Conservation (phyloP, 2,329 filamentous ascomycete species). For the Aspergillus vadensis region DNA sequence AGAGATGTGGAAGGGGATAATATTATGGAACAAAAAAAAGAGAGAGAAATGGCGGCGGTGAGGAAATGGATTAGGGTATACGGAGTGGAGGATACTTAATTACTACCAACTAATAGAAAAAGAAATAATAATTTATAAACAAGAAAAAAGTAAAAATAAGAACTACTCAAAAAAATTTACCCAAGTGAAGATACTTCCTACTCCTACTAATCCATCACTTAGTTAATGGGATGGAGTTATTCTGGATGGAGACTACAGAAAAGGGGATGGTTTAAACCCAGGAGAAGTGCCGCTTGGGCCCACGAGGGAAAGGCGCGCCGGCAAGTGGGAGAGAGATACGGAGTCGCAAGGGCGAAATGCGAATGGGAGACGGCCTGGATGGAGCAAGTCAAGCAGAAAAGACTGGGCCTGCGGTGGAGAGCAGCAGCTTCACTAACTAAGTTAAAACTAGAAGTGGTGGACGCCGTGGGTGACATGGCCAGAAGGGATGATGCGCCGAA, state of each 20-base stretch:
- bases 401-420: constrained; percentile 7
- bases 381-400: not conserved
- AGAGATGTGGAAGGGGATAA: too few relatives aligned
- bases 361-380: constrained; percentile 6
- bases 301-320: constrained; percentile 17
- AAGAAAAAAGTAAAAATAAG: too few relatives aligned
- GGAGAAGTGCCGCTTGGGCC: constrained; percentile 21
- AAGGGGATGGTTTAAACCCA: constrained; percentile 7
- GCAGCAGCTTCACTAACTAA: not conserved
- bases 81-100: too few relatives aligned
- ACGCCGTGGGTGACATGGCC: not conserved
- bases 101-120: too few relatives aligned
- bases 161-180: too few relatives aligned
- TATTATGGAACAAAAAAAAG: too few relatives aligned
- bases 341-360: not conserved
- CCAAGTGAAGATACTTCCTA: not conserved
- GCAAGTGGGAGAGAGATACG: not conserved
- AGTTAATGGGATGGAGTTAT: not conserved
- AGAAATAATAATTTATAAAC: too few relatives aligned
- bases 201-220: not conserved
- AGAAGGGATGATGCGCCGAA: not conserved
- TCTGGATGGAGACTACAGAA: constrained; percentile 1
- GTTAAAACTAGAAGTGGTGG: too few relatives aligned
- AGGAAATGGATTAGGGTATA: too few relatives aligned
- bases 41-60: too few relatives aligned